These are phyloP conservation scores for Zelonia costaricensis DNA, from an alignment of 208 protist genomes.

Conservation along the genomic window DNA sequence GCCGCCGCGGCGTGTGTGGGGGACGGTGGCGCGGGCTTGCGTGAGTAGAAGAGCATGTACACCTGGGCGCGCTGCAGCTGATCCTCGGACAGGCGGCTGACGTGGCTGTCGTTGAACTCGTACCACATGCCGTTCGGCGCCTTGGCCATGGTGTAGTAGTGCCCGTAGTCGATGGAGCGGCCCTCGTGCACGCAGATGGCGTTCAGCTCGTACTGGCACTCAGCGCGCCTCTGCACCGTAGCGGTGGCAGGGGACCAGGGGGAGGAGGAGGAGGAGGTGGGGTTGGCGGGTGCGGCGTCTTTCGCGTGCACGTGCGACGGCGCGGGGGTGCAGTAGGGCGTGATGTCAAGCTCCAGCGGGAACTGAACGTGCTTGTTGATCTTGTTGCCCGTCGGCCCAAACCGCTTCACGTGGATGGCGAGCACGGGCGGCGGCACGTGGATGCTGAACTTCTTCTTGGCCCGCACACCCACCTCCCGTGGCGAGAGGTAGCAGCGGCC, in stretches of 20 bases:
- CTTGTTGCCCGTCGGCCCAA: slow-evolving; percentile 66
- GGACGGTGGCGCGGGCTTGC: background rate
- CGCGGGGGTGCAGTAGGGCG: slow-evolving; percentile 51
- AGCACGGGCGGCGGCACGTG: slow-evolving; percentile 83
- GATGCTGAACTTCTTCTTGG: slow-evolving; percentile 80
- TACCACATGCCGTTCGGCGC: slow-evolving; percentile 87
- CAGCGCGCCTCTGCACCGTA: background rate
- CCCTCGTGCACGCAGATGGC: slow-evolving; percentile 91
- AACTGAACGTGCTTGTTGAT: slow-evolving; percentile 68
- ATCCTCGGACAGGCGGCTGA: slow-evolving; percentile 66
- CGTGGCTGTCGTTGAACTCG: slow-evolving; percentile 80
- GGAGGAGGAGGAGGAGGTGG: background rate
- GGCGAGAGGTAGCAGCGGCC: slow-evolving; percentile 78
- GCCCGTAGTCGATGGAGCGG: slow-evolving; percentile 72
- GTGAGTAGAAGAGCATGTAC: slow-evolving; percentile 92
- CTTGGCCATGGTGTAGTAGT: slow-evolving; percentile 91
- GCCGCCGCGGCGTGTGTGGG: background rate
- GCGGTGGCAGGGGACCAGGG: background rate
- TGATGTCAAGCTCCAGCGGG: slow-evolving; percentile 61
- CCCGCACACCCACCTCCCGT: slow-evolving; percentile 72
- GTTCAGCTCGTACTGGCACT: slow-evolving; percentile 81
- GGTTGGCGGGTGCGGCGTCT: background rate
- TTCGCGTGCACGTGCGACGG: background rate
- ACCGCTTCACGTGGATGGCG: slow-evolving; percentile 91
- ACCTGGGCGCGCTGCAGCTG: slow-evolving; percentile 68